Base-by-base conservation (phyloP, 352 stramenopile species). In the Globisporangium ultimum region DNA sequence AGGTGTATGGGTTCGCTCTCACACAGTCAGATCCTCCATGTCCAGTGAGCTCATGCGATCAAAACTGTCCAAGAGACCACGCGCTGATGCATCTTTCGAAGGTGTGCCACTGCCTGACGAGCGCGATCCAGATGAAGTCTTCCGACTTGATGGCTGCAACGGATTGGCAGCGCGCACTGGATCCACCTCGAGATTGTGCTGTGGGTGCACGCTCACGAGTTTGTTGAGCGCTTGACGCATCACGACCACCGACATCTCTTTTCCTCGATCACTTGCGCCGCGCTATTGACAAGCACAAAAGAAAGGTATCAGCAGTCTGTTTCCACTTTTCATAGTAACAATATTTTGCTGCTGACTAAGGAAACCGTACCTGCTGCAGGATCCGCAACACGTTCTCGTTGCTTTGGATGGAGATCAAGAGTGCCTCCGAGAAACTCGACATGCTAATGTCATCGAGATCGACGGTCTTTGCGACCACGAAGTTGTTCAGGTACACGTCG, bases 401-500 rank as follows among this genome's bases (percentile, higher is more conserved):
- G 50, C 84, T 91, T 58, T 93, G 84, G 32, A 93, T 91, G 2
- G 81, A 90, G 36, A 91, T 91, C 36, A 91, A 61, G 46, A 93
- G 66, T 41, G 81, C 78, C 56, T 91, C 78, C 0, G 80, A 91
- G 48, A 93, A 86, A 1, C 80, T 70, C 38, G 80, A 85, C 72
- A 91, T 87, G 66, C 89, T 80, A 43, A 91, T 78, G 58, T 86
- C 79, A 15, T 85, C 72, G 8, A 92, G 61, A 17, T 84, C 67
- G n/a, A 87, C 67, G 6, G 72, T 68, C 12, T 82, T 68, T 11
- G 73, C 76, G 1, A 59, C 74, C 14, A 92, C 73, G 58, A 93
- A 91, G 50, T 91, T 91, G 66, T 86, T 78, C 48, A 95, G 72
- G 63, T 93, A 95, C 21, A 95, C 80, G 52, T 91, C 81, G 28